Evolutionary conservation across 2,329 filamentous ascomycete genomes (phyloP).

Genomic region (Balansia obtecta): DNA sequence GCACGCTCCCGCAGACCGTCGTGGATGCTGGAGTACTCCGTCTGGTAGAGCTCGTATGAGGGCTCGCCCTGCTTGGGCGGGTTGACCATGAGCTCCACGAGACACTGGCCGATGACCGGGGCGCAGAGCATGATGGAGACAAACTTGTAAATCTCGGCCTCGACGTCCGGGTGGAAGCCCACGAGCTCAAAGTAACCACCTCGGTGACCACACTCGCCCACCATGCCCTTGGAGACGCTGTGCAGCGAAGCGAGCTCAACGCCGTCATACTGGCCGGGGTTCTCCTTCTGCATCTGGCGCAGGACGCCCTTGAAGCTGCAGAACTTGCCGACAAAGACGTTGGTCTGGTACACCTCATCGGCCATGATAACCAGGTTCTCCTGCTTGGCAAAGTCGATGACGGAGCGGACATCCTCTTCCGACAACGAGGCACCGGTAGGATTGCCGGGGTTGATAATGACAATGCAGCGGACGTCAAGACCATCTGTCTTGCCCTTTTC

Average conservation of each 20-base stretch:
- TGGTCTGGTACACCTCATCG: conserved; percentile 98
- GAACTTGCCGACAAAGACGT: conserved; percentile 91
- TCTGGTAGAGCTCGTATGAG: conserved; percentile 69
- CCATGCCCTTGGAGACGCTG: conserved; percentile 95
- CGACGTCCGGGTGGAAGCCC: conserved; percentile 74
- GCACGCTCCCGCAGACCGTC: conserved; percentile 68
- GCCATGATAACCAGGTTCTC: conserved; percentile 83
- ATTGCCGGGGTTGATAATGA: conserved; percentile 97
- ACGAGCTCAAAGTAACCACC: conserved; percentile 96
- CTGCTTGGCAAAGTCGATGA: conserved; percentile 77
- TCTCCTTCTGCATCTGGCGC: conserved; percentile 64
- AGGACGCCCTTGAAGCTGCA: conserved; percentile 89
- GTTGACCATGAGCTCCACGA: conserved; percentile 97
- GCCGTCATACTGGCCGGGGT: conserved; percentile 64
- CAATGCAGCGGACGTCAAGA: conserved; percentile 81
- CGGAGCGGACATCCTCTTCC: conserved; percentile 64
- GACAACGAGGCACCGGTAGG: conserved; percentile 83
- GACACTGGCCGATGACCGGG: conserved; percentile 88
- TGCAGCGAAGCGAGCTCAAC: conserved; percentile 88
- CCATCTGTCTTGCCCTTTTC: conserved; percentile 63
- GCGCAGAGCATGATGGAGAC: conserved; percentile 94
- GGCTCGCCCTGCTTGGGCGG: conserved; percentile 75
- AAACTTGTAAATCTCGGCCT: conserved; percentile 96
- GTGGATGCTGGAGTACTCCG: conserved; percentile 78
- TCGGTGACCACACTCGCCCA: conserved; percentile 94